Conservation (phyloP, 345 rosid species). For the Euphorbia pulcherrima region DNA sequence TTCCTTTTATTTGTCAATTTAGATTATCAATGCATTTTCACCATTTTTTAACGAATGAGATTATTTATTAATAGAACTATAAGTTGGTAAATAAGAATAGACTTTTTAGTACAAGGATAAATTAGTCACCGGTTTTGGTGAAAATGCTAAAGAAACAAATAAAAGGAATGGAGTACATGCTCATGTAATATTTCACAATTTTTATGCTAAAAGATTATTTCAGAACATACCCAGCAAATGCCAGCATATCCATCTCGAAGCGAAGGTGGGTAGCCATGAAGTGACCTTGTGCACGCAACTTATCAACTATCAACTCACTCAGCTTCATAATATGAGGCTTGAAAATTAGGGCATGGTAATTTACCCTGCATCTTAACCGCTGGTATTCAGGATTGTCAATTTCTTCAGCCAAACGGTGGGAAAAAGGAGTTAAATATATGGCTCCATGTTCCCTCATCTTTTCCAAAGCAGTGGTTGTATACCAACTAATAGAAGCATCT, state of each 20-base stretch:
- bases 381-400: constrained; percentile 87
- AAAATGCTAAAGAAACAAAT: too few species aligned
- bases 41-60: too few species aligned
- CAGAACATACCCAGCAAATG: constrained; percentile 89
- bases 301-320: constrained; percentile 86
- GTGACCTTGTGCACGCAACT: constrained; percentile 93
- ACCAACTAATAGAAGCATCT: constrained; percentile 95
- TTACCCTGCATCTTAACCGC: constrained; percentile 94
- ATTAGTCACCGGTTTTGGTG: too few species aligned
- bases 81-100: too few species aligned
- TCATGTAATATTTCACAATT: not conserved
- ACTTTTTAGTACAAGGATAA: too few species aligned
- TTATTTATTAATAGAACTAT: too few species aligned
- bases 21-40: too few species aligned
- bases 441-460: constrained; percentile 94
- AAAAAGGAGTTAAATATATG: constrained; percentile 91
- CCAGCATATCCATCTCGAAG: constrained; percentile 99
- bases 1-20: too few species aligned
- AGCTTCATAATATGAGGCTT: constrained; percentile 91
- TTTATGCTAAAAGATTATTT: not conserved
- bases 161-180: not conserved
- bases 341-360: constrained; percentile 92
- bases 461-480: constrained; percentile 67
- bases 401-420: constrained; percentile 98
- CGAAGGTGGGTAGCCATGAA: constrained; percentile 99